These are phyloP conservation scores for Chrysanthemum makinoi DNA, from an alignment of 129 eudicot genomes.

Conservation along the genomic window DNA sequence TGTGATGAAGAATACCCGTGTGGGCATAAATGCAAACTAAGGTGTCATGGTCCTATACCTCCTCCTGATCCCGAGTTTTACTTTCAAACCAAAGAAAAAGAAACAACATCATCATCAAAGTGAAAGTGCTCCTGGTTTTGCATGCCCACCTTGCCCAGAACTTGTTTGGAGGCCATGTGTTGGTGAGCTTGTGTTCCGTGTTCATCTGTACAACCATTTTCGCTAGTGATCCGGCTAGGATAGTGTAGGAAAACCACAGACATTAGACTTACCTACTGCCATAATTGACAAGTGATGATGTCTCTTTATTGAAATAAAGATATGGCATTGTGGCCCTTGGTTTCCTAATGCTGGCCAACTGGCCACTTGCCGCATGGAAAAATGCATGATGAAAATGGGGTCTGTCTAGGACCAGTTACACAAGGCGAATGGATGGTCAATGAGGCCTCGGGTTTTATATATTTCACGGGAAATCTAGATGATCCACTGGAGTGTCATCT, in stretches of 20 bases:
- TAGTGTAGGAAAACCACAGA: too few relatives aligned
- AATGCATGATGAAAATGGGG: constrained; percentile 59
- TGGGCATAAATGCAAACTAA: constrained; percentile 84
- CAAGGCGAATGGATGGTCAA: constrained; percentile 98
- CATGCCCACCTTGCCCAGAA: constrained; percentile 93
- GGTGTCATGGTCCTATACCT: constrained; percentile 96
- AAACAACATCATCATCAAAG: constrained; percentile 39
- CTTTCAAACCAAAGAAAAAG: constrained; percentile 86
- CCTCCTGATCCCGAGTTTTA: constrained; percentile 84
- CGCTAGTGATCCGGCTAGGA: too few relatives aligned
- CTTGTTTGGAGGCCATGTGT: constrained; percentile 82
- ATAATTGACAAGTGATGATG: too few relatives aligned
- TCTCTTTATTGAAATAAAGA: too few relatives aligned
- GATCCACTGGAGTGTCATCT: constrained; percentile 84
- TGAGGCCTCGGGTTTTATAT: constrained; percentile 72
- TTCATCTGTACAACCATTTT: too few relatives aligned
- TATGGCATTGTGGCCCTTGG: too few relatives aligned
- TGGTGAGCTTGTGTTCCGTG: constrained; percentile 48
- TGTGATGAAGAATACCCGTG: constrained; percentile 84
- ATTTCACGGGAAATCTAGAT: constrained; percentile 81
- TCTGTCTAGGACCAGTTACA: too few relatives aligned
- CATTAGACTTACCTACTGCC: too few relatives aligned
- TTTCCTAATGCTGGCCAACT: too few relatives aligned
- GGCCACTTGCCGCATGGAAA: too few relatives aligned
- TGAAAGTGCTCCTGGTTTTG: constrained; percentile 70